Conservation (phyloP, 2,329 filamentous ascomycete species). For the Stagonosporopsis rhizophila region DNA sequence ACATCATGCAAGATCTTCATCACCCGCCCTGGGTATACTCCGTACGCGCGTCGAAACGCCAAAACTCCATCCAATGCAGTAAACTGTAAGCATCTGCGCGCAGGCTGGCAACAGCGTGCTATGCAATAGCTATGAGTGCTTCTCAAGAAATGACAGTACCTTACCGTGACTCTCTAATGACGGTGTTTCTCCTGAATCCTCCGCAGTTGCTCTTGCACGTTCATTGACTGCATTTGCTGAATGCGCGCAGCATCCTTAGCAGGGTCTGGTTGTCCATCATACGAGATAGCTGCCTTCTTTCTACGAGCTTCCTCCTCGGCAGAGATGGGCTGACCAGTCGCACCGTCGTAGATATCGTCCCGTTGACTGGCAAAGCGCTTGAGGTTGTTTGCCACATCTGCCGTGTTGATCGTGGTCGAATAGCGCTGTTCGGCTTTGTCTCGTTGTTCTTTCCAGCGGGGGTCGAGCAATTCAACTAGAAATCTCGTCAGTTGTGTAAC, state of each 20-base stretch:
- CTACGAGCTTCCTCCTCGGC: conserved; percentile 77
- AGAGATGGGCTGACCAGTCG: conserved; percentile 70
- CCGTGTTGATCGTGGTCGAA: conserved; percentile 84
- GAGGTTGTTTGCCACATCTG: conserved; percentile 89
- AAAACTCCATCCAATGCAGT: conserved; percentile 28
- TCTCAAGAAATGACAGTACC: conserved; percentile 1
- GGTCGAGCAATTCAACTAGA: conserved; percentile 86
- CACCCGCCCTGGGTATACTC: conserved; percentile 22
- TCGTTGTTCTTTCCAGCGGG: conserved; percentile 94
- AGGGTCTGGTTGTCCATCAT: conserved; percentile 68
- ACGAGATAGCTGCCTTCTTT: conserved; percentile 75
- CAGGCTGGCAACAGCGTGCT: neutral
- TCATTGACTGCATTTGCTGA: conserved; percentile 63
- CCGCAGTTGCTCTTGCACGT: conserved; percentile 85
- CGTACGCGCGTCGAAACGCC: conserved; percentile 18
- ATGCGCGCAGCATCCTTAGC: conserved; percentile 62
- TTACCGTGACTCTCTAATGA: conserved; percentile 15
- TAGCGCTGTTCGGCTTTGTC: conserved; percentile 86
- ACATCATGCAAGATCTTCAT: conserved; percentile 8
- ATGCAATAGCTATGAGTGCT: conserved; percentile 1
- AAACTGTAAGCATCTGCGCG: conserved; percentile 1
- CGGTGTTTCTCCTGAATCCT: conserved; percentile 65
- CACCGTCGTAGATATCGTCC: conserved; percentile 82
- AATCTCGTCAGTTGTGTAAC: conserved; percentile 47
- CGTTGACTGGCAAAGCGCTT: conserved; percentile 93